Conservation (phyloP, 2,329 filamentous ascomycete genomes). For the Pestalotiopsis sp. region DNA sequence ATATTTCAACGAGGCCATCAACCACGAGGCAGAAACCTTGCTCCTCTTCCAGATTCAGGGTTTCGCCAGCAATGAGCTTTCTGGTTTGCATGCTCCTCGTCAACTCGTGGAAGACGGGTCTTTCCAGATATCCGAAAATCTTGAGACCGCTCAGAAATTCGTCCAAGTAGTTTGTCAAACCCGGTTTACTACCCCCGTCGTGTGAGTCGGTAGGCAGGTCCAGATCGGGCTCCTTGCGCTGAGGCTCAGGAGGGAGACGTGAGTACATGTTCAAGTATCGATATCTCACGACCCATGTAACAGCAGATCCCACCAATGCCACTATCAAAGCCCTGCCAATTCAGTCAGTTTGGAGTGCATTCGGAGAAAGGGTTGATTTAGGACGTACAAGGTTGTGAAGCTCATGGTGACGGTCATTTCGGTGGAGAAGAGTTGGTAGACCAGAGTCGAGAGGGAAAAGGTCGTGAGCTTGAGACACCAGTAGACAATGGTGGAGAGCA, state of each 20-base stretch:
- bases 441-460: constrained; percentile 84
- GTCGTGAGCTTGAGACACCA: constrained; percentile 85
- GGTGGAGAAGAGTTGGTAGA: constrained; percentile 63
- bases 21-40: constrained; percentile 98
- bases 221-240: constrained; percentile 92
- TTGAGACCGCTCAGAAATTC: constrained; percentile 99
- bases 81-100: constrained; percentile 98
- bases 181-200: constrained; percentile 86
- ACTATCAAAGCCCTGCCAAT: constrained; percentile 71
- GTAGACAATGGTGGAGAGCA: constrained; percentile 66
- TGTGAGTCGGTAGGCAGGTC: constrained; percentile 94
- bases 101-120: constrained; percentile 95
- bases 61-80: constrained; percentile 95
- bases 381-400: constrained; percentile 83
- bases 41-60: constrained; percentile 91
- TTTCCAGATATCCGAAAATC: constrained; percentile 95
- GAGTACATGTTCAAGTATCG: constrained; percentile 97
- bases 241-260: constrained; percentile 88
- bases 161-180: constrained; percentile 93
- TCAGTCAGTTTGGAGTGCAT: background rate
- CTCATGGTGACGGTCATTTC: constrained; percentile 99
- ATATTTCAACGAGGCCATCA: constrained; percentile 94
- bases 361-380: constrained; percentile 8
- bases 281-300: constrained; percentile 94
- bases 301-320: constrained; percentile 75